These are phyloP conservation scores for Kwoniella europaea DNA, from an alignment of 768 basidiomycete species.

Conservation along the genomic window DNA sequence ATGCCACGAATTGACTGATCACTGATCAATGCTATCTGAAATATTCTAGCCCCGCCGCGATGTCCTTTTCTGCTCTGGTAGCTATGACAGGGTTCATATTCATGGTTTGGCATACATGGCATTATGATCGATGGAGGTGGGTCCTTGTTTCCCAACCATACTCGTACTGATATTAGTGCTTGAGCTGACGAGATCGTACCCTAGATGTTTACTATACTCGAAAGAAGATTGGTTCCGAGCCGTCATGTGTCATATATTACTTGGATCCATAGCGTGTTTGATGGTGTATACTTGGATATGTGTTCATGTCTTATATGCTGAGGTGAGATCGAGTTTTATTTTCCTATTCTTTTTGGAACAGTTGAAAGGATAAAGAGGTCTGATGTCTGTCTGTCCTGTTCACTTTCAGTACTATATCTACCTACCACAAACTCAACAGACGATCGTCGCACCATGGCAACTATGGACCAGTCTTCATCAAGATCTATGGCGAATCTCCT, in stretches of 20 bases:
- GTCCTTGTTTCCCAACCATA: neutral
- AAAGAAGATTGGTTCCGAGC: conserved; percentile 38
- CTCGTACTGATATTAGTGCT: neutral
- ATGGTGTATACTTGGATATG: conserved; percentile 26
- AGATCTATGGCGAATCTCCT: conserved; percentile 13
- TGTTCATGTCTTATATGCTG: conserved; percentile 30
- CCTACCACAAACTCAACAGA: conserved; percentile 18
- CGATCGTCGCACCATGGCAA: conserved; percentile 38
- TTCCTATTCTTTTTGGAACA: neutral
- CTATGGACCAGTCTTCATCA: conserved; percentile 31
- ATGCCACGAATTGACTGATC: neutral
- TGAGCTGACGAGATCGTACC: neutral
- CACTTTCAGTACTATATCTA: conserved; percentile 44
- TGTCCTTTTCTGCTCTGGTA: conserved; percentile 28
- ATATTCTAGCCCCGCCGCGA: conserved; percentile 27
- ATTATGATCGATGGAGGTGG: conserved; percentile 42
- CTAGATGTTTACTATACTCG: conserved; percentile 34
- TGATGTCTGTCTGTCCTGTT: neutral
- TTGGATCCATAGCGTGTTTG: conserved; percentile 23
- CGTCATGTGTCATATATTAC: conserved; percentile 32
- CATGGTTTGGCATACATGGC: conserved; percentile 50
- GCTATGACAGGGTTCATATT: conserved; percentile 36
- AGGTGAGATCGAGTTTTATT: conserved; percentile 22
- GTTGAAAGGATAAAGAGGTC: neutral
- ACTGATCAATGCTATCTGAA: neutral